Percentiles rank a stretch among this genome's conserved stretches.
phyloP scores from a whole-genome alignment of 495 filamentous ascomycete species.

The Cercophora samala region DNA sequence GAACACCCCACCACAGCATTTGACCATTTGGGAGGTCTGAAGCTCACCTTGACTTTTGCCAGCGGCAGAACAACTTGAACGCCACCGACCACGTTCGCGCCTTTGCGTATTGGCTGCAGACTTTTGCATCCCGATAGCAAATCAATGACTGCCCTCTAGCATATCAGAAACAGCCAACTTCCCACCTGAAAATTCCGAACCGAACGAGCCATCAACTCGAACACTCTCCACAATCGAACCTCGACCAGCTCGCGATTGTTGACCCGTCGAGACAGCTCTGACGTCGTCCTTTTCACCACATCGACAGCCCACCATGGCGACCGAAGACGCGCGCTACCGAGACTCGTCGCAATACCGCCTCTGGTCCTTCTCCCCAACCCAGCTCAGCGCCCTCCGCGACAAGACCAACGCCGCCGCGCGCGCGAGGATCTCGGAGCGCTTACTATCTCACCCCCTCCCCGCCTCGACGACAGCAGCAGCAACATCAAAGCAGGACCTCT shows the following conservation, averaged over 20 bases:
- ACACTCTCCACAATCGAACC: too few relatives aligned
- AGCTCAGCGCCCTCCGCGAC: slow-evolving; percentile 64
- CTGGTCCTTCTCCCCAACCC: slow-evolving; percentile 85
- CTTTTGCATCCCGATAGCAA: not conserved
- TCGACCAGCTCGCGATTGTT: too few relatives aligned
- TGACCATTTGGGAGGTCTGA: not conserved
- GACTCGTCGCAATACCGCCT: slow-evolving; percentile 82
- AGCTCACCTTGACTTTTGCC: not conserved
- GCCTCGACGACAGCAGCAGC: too few relatives aligned
- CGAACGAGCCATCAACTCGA: too few relatives aligned
- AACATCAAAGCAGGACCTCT: slow-evolving; percentile 24
- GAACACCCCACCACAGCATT: slow-evolving; percentile 8
- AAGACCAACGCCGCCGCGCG: slow-evolving; percentile 73
- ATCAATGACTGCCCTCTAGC: too few relatives aligned
- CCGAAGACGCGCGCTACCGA: slow-evolving; percentile 89
- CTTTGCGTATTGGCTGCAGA: not conserved
- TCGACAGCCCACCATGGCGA: slow-evolving; percentile 40
- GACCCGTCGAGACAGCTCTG: not conserved
- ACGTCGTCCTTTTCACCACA: too few relatives aligned
- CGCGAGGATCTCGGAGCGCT: slow-evolving; percentile 58
- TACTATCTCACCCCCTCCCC: slow-evolving; percentile 18
- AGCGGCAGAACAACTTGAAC: not conserved
- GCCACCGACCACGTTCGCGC: not conserved
- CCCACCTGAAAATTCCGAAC: too few relatives aligned
- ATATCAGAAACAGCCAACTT: too few relatives aligned